phyloP scores from a whole-genome alignment of 2,329 filamentous ascomycete genomes.

The Penicillium sp. region DNA sequence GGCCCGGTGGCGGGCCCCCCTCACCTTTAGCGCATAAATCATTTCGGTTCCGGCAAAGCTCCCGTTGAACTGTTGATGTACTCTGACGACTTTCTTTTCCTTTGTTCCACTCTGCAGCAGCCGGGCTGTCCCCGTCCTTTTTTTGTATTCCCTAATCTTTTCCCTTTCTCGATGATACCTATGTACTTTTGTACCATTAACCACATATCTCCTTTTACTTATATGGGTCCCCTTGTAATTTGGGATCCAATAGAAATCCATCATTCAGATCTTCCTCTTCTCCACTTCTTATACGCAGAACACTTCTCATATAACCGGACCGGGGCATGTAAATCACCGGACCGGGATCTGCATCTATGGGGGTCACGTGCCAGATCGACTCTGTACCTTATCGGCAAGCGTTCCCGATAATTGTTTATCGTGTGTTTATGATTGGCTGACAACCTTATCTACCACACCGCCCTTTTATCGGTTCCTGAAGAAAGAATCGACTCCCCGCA shows the following conservation, averaged over 20 bases:
- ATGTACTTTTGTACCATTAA: constrained; percentile 5
- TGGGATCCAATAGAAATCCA: background rate
- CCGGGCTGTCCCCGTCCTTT: constrained; percentile 11
- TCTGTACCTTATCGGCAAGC: background rate
- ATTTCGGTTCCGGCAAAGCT: constrained; percentile 34
- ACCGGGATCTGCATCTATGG: background rate
- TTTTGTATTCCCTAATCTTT: constrained; percentile 2
- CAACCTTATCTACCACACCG: constrained; percentile 37
- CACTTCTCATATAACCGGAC: background rate
- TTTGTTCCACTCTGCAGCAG: constrained; percentile 23
- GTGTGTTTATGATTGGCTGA: background rate
- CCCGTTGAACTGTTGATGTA: constrained; percentile 5
- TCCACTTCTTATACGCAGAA: background rate
- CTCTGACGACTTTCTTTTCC: constrained; percentile 16
- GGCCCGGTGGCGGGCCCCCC: constrained; percentile 33
- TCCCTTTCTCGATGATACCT: constrained; percentile 16
- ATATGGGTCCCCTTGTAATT: background rate
- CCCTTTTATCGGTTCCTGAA: constrained; percentile 26
- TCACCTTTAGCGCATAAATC: constrained; percentile 46
- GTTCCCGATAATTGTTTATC: background rate
- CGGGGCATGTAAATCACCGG: background rate
- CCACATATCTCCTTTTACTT: background rate
- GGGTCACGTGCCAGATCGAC: background rate
- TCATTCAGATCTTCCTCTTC: background rate
- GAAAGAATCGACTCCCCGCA: constrained; percentile 21